Percentiles rank a stretch among this genome's conserved stretches.
These are phyloP conservation scores for Aspergillus mulundensis DNA, from an alignment of 495 filamentous ascomycete species.

Conservation along the genomic window DNA sequence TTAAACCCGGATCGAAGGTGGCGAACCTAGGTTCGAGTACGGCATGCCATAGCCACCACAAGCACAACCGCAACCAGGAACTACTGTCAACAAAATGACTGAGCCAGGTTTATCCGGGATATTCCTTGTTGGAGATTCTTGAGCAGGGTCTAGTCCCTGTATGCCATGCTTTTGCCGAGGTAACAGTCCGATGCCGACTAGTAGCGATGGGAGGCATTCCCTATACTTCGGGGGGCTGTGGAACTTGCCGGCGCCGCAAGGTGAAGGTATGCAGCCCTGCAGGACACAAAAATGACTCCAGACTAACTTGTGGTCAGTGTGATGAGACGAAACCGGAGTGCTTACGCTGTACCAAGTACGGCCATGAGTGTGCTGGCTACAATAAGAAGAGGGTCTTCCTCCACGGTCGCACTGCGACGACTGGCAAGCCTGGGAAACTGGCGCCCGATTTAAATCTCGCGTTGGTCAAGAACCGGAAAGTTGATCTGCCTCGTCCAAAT, in stretches of 20 bases:
- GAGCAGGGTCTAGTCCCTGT: too few species aligned
- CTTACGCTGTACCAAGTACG: slow-evolving; percentile 25
- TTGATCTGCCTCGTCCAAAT: too few species aligned
- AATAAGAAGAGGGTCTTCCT: slow-evolving; percentile 21
- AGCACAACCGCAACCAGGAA: background rate
- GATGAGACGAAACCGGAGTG: slow-evolving; percentile 27
- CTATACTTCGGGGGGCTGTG: slow-evolving; percentile 24
- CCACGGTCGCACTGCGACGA: slow-evolving; percentile 7
- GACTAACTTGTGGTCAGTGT: slow-evolving; percentile 19
- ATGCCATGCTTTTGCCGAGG: background rate
- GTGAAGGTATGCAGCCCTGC: slow-evolving; percentile 17
- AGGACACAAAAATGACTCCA: too few species aligned
- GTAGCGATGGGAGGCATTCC: slow-evolving; percentile 20
- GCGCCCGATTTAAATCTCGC: background rate
- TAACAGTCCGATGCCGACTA: background rate
- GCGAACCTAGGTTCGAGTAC: background rate
- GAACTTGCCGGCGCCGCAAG: slow-evolving; percentile 25
- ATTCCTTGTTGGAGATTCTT: background rate
- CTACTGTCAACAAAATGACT: background rate
- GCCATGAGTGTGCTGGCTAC: slow-evolving; percentile 26
- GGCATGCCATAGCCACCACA: background rate
- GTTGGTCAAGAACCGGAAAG: background rate
- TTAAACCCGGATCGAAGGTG: background rate
- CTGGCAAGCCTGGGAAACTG: slow-evolving; percentile 8
- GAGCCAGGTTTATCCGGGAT: background rate